A percentile compares a stretch with the other conserved stretches of the same genome.
Evolutionary conservation across 805 yeast species (phyloP).

Genomic region (Metschnikowia santaceciliae): DNA sequence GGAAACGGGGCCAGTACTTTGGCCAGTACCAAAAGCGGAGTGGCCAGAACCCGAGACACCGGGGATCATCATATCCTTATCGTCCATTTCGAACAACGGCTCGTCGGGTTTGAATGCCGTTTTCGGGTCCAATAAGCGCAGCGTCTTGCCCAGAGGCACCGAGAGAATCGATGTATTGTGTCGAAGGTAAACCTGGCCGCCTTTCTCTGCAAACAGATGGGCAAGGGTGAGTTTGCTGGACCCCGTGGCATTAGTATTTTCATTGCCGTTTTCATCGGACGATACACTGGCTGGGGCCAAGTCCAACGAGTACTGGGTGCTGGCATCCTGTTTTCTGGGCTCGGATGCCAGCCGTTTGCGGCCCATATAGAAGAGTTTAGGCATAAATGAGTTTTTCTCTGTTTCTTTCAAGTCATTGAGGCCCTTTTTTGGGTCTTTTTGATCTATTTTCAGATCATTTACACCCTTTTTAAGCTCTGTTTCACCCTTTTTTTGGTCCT

Average conservation of each 20-base stretch:
- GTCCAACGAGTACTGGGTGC: background rate
- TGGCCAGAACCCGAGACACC: background rate
- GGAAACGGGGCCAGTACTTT: no score
- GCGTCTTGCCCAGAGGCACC: slow-evolving; percentile 2
- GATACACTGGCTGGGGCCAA: background rate
- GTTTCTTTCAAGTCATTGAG: background rate
- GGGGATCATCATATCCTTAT: background rate
- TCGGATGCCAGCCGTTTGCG: slow-evolving; percentile 12
- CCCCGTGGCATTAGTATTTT: background rate
- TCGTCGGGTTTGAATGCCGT: background rate
- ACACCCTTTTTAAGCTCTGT: background rate
- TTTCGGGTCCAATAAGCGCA: background rate
- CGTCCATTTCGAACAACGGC: background rate
- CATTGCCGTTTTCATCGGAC: background rate
- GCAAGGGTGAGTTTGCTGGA: background rate
- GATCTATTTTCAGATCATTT: background rate
- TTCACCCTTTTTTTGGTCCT: background rate
- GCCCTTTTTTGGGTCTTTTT: background rate
- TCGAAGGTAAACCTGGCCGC: slow-evolving; percentile 30
- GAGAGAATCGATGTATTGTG: slow-evolving; percentile 28
- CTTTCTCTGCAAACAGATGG: slow-evolving; percentile 2
- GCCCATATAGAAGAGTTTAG: slow-evolving; percentile 6
- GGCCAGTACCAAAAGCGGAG: background rate
- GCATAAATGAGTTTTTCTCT: background rate
- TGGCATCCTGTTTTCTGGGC: background rate